Percentiles rank a stretch among this genome's conserved stretches.
These are phyloP conservation scores for Dendrobium officinale DNA, from an alignment of 106 monocot species.

Conservation along the genomic window DNA sequence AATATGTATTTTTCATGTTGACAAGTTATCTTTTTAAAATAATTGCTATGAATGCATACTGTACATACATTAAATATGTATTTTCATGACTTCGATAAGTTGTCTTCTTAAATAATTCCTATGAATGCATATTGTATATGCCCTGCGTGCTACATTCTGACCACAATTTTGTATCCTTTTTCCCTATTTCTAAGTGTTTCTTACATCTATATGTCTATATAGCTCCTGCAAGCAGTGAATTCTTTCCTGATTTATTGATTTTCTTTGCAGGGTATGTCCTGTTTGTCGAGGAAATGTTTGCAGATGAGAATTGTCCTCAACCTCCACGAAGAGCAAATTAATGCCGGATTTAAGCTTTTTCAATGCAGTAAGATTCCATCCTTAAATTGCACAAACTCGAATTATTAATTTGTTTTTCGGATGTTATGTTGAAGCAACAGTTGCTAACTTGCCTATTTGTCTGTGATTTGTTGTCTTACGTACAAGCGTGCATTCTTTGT, in stretches of 20 bases:
- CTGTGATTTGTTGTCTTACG: neutral
- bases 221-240: neutral
- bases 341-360: neutral
- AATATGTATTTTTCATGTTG: neutral
- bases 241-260: neutral
- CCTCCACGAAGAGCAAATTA: neutral
- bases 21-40: neutral
- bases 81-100: neutral
- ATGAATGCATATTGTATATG: too few relatives aligned
- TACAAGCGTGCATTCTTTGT: neutral
- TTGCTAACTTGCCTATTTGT: neutral
- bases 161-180: too few relatives aligned
- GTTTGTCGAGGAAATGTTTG: constrained; percentile 9
- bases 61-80: neutral
- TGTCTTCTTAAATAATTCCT: too few relatives aligned
- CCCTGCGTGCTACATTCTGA: too few relatives aligned
- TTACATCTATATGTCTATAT: neutral
- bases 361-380: neutral
- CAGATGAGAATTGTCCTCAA: neutral
- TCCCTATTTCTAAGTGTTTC: neutral
- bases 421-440: neutral
- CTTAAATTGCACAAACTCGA: neutral
- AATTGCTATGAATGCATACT: too few relatives aligned
- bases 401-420: neutral
- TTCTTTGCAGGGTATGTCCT: constrained; percentile 9